These are phyloP conservation scores for Cordyceps cateniannulata DNA, from an alignment of 2,329 filamentous ascomycete species.

Conservation along the genomic window DNA sequence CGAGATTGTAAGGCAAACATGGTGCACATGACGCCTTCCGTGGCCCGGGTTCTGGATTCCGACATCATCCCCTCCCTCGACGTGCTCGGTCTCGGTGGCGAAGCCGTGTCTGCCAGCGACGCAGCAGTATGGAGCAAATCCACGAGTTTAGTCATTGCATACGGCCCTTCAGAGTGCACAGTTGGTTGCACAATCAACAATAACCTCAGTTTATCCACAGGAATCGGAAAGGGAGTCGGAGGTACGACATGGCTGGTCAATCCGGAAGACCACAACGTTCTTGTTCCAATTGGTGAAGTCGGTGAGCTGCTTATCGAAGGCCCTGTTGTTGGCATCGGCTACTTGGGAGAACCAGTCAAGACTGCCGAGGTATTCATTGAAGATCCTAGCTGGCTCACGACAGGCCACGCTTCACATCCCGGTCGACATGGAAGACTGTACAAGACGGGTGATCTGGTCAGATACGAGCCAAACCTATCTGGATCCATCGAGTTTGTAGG, in stretches of 20 bases:
- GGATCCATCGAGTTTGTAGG: slow-evolving; percentile 52
- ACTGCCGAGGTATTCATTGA: slow-evolving; percentile 52
- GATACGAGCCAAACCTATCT: slow-evolving; percentile 46
- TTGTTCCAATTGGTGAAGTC: slow-evolving; percentile 41
- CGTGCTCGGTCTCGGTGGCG: slow-evolving; percentile 43
- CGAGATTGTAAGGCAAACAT: slow-evolving; percentile 39
- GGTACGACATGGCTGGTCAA: slow-evolving; percentile 47
- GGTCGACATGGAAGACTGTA: slow-evolving; percentile 44
- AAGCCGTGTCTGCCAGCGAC: slow-evolving; percentile 46
- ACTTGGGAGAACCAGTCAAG: slow-evolving; percentile 51
- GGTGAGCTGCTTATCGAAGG: slow-evolving; percentile 51
- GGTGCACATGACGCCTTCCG: slow-evolving; percentile 45
- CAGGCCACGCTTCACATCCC: slow-evolving; percentile 27
- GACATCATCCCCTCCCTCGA: slow-evolving; percentile 40
- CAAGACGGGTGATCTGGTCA: slow-evolving; percentile 54
- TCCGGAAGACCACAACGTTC: slow-evolving; percentile 37
- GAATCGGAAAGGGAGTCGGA: slow-evolving; percentile 42
- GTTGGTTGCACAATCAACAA: slow-evolving; percentile 45
- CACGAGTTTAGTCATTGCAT: slow-evolving; percentile 44
- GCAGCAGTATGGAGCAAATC: slow-evolving; percentile 40
- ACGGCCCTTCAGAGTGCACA: slow-evolving; percentile 49
- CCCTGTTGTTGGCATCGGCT: slow-evolving; percentile 56
- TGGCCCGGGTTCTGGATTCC: slow-evolving; percentile 39
- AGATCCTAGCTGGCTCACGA: slow-evolving; percentile 45
- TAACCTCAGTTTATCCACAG: slow-evolving; percentile 33